Evolutionary conservation across 306 rosid species (phyloP).

Genomic region (Notholithocarpus densiflorus): DNA sequence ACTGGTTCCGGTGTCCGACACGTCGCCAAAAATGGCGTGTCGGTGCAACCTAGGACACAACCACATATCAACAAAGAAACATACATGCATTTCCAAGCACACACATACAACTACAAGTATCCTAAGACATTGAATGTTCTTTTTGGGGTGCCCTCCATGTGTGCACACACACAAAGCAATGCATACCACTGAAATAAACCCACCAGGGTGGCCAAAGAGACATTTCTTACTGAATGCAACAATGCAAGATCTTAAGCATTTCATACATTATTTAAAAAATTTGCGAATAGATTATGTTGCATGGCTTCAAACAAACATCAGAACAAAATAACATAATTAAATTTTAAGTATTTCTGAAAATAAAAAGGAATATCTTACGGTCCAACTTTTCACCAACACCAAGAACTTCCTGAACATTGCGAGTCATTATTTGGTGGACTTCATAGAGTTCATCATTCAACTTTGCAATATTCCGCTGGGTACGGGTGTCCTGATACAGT

Average conservation of each 20-base stretch:
- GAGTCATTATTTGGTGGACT: constrained; percentile 99
- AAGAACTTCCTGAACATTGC: constrained; percentile 99
- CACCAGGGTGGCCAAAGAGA: not conserved
- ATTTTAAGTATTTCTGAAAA: not conserved
- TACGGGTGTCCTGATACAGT: constrained; percentile 93
- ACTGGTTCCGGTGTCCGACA: too few species aligned
- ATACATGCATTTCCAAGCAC: not conserved
- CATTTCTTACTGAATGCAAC: not conserved
- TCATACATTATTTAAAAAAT: not conserved
- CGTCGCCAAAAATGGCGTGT: too few species aligned
- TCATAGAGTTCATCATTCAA: constrained; percentile 97
- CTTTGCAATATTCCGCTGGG: constrained; percentile 95
- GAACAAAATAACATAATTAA: constrained; percentile 12
- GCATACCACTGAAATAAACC: not conserved
- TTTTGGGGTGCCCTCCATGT: not conserved
- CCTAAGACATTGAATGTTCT: not conserved
- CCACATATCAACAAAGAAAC: not conserved
- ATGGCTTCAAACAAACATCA: constrained; percentile 13
- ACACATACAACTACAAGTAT: not conserved
- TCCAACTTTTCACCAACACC: constrained; percentile 99
- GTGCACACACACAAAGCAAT: not conserved
- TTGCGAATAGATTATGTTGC: not conserved
- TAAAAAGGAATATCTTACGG: constrained; percentile 62
- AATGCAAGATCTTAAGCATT: not conserved
- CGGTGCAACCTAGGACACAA: not conserved